Evolutionary conservation across 176 grass and related monocot species (phyloP), one percentile per base, ranked within the genome.

Genomic region (Miscanthus lutarioriparius): DNA sequence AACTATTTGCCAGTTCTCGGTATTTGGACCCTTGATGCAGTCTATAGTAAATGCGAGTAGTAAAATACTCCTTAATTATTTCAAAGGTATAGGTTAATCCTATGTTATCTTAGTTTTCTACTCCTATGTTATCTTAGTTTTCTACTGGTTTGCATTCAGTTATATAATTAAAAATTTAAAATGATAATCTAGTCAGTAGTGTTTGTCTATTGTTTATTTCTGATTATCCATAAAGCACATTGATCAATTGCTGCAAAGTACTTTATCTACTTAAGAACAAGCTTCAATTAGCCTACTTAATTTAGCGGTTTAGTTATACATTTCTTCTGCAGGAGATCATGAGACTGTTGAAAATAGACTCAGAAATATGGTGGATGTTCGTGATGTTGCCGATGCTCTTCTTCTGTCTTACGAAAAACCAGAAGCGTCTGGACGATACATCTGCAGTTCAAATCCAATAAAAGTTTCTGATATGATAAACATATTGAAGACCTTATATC

Each of bases 21-120:
- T 89, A 26, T 38, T 83, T 65, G 90, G 90, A 64, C 86, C 86
- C 2, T 70, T 89, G 72, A 67, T 89, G 67, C 86, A 86, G 48
- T 64, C 86, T 11, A 83, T 41, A 47, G 8, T 88, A 28, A 92
- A 92, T 63, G 0, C 86, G 0, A 92, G 83, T 74, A 89, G 83
- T 82, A 74, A 74, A 67, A 0, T 88, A 2, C 47, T 92, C 36
- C 58, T 89, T 26, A 88, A 83, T 20, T 78, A 83, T 80, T 70
- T 86, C 1, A 88, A 92, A 89, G 90, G 90, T 92, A 69, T 23
- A n/a, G 17, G 16, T 1, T 17, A 47, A 6, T 25, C 61, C 9
- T 25, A 23, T 58, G 56, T 25, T 25, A 22, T 23, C 54, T n/a
- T 58, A 4, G 22, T 56, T 56, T 54, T 53, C 6, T 37, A 47